Percentiles rank a stretch among this genome's conserved stretches.
phyloP scores from a whole-genome alignment of 768 basidiomycete genomes.

The Brasilioporus rufonigricans region DNA sequence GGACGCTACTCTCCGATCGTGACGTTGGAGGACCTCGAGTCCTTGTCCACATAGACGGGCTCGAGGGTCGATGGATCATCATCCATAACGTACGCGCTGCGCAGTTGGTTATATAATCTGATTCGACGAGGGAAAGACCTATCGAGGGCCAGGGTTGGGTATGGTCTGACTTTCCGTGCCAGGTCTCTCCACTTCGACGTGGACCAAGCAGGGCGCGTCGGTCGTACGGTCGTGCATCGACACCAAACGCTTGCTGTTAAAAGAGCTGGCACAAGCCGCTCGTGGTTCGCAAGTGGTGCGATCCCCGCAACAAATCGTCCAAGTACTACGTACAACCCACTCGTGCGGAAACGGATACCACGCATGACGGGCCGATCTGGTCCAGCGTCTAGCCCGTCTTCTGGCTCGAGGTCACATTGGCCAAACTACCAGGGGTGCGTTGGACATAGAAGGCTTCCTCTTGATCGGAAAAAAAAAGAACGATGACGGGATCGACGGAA shows the following conservation, averaged over 20 bases:
- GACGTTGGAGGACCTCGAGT: no score
- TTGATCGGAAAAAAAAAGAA: neutral
- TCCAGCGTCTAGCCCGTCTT: neutral
- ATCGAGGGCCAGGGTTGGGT: no score
- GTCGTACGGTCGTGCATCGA: neutral
- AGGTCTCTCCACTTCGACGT: no score
- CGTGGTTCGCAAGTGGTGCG: neutral
- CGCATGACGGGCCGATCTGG: neutral
- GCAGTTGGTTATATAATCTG: no score
- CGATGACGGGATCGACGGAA: conserved; percentile 11
- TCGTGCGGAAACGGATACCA: neutral
- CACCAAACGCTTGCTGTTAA: conserved; percentile 1
- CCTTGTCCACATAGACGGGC: neutral
- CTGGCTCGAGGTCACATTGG: neutral
- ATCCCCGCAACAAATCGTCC: conserved; percentile 10
- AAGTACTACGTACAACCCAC: conserved; percentile 1
- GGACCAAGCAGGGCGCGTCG: no score
- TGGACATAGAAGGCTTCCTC: neutral
- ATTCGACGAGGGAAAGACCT: neutral
- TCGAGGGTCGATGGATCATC: neutral
- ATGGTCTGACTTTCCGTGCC: no score
- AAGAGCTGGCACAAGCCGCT: neutral
- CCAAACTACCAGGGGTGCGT: neutral
- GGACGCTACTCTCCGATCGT: neutral
- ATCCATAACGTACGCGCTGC: neutral